Percentiles rank a stretch among this genome's conserved stretches.
These are phyloP conservation scores for Nakaseomyces bracarensis DNA, from an alignment of 1,139 yeast genomes.

Conservation along the genomic window DNA sequence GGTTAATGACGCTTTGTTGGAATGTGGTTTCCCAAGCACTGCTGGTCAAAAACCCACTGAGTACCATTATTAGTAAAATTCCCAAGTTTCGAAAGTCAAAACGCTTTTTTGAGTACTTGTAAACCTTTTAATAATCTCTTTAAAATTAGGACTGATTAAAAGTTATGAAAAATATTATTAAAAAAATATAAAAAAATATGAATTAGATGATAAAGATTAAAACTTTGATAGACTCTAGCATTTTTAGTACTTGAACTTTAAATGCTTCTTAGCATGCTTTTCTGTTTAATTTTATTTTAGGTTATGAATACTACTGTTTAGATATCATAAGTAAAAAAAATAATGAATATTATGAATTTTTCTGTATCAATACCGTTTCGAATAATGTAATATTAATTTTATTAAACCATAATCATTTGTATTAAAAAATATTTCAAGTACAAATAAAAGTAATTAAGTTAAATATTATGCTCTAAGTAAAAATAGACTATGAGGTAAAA, in stretches of 20 bases:
- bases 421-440: no score
- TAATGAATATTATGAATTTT: constrained; percentile 3
- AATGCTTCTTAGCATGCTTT: not conserved
- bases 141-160: no score
- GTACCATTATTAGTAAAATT: constrained; percentile 35
- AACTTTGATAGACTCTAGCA: not conserved
- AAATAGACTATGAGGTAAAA: no score
- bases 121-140: no score
- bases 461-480: no score
- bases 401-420: no score
- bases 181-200: not conserved
- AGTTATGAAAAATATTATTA: not conserved
- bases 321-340: not conserved
- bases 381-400: not conserved
- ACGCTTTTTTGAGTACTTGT: not conserved
- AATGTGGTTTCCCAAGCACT: constrained; percentile 60
- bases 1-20: constrained; percentile 44
- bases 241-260: not conserved
- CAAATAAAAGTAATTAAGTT: no score
- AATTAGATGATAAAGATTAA: not conserved
- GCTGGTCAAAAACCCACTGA: constrained; percentile 38
- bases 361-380: not conserved
- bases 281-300: not conserved
- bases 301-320: not conserved
- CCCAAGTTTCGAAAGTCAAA: not conserved